phyloP scores from a whole-genome alignment of 1,139 yeast genomes.

The Candida dubliniensis region DNA sequence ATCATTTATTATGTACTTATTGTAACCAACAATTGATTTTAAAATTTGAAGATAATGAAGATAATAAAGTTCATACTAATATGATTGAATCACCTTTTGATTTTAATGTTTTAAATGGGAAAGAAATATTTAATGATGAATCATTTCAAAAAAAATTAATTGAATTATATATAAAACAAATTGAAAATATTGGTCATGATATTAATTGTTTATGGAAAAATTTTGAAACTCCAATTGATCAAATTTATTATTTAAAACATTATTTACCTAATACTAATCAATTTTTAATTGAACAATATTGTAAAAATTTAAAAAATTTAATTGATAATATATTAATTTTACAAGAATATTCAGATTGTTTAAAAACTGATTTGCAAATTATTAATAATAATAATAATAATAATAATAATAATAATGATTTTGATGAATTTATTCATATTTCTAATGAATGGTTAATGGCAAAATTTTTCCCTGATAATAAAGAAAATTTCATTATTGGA shows the following conservation, averaged over 20 bases:
- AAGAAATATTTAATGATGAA: slow-evolving; percentile 3
- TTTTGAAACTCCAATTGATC: slow-evolving; percentile 36
- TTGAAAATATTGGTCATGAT: slow-evolving; percentile 29
- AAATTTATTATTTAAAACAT: slow-evolving; percentile 39
- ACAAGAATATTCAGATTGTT: slow-evolving; percentile 15
- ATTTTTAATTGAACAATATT: slow-evolving; percentile 27
- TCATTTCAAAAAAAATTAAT: slow-evolving; percentile 26
- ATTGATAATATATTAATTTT: slow-evolving; percentile 27
- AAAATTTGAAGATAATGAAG: slow-evolving; percentile 20
- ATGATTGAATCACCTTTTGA: slow-evolving; percentile 4
- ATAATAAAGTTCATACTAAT: slow-evolving; percentile 5
- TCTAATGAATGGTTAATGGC: slow-evolving; percentile 35
- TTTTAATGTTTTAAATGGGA: slow-evolving; percentile 8
- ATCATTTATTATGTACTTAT: slow-evolving; percentile 35
- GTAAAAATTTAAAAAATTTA: slow-evolving; percentile 28
- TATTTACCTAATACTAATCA: slow-evolving; percentile 33
- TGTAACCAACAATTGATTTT: slow-evolving; percentile 34
- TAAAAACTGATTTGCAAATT: slow-evolving; percentile 11
- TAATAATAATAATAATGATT: too few species aligned
- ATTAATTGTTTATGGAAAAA: slow-evolving; percentile 38
- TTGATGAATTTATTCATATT: slow-evolving; percentile 19
- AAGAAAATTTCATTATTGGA: slow-evolving; percentile 30
- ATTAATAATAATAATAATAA: too few species aligned
- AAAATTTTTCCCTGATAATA: slow-evolving; percentile 30
- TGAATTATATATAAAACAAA: slow-evolving; percentile 25